Evolutionary conservation across 2,329 filamentous ascomycete species (phyloP).

Genomic region (Beauveria varroae): DNA sequence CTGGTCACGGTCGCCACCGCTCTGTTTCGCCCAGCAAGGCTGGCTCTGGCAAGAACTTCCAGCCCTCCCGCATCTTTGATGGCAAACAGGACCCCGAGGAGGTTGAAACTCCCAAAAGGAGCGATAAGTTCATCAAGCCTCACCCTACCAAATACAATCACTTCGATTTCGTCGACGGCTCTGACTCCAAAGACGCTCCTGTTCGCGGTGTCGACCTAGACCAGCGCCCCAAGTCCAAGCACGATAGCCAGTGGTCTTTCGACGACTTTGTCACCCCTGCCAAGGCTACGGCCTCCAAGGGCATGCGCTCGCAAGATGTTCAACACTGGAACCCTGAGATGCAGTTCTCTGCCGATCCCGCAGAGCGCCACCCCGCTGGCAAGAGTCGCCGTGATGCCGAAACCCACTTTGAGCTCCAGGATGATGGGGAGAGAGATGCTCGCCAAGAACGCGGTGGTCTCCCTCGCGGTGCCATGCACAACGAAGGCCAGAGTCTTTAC

Average conservation of each 20-base stretch:
- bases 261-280: constrained; percentile 79
- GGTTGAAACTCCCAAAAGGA: constrained; percentile 35
- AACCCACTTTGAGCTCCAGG: constrained; percentile 75
- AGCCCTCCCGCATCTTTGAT: constrained; percentile 57
- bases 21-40: constrained; percentile 36
- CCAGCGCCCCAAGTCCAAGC: constrained; percentile 49
- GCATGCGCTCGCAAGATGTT: constrained; percentile 57
- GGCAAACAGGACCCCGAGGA: constrained; percentile 38
- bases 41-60: constrained; percentile 54
- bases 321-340: constrained; percentile 75
- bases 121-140: constrained; percentile 48
- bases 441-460: constrained; percentile 38
- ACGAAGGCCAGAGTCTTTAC: constrained; percentile 64
- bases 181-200: constrained; percentile 41
- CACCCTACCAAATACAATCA: constrained; percentile 77
- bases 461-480: constrained; percentile 50
- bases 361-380: constrained; percentile 48
- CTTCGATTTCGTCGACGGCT: constrained; percentile 71
- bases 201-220: constrained; percentile 33
- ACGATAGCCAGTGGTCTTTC: constrained; percentile 76
- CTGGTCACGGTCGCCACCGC: constrained; percentile 34
- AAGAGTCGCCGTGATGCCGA: constrained; percentile 74
- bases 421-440: constrained; percentile 57
- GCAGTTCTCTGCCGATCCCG: constrained; percentile 41
- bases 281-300: constrained; percentile 57